Base-by-base conservation (phyloP, 2,329 filamentous ascomycete species). In the Paecilomyces sp. region DNA sequence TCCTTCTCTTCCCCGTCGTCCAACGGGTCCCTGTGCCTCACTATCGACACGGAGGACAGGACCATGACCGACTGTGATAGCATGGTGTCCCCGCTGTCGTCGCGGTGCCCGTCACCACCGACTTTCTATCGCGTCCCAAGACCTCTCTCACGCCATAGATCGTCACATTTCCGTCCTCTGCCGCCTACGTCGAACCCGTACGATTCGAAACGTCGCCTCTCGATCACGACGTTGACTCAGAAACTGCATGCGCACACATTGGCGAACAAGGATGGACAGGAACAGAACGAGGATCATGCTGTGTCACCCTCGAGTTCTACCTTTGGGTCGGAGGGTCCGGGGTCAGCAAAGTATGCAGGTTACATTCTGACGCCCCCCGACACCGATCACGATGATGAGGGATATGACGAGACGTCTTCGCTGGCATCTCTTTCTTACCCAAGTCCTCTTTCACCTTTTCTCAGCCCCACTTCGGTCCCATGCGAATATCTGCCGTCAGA, bases 381-480 rank as follows among this genome's bases (percentile, higher is more conserved):
- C 59, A 74, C 71, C 22, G 73, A 75, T 61, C 70, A 70, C n/a
- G 72, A 74, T 54, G 71, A 74, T n/a, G 70, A 73, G 47, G 67
- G 69, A 51, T 68, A 65, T 31, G 66, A 65, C 62, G 79, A 79
- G 71, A 88, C 85, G 55, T 78, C 78, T 4, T 79, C 75, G 60
- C 93, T 82, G 66, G 85, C 80, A 65, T 86, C 81, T 61, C 88
- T 90, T 59, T 86, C 85, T 64, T 77, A 61, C 1, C 60, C 65
- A 2, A 60, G 62, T 9, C 69, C 62, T 56, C 68, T 64, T 65
- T 70, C 62, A 18, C 71, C 61, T 1, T 67, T 66, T 18, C 55
- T 68, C n/a, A 70, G 66, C 24, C 69, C 71, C 1, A 72, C 70
- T 0, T 73, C 66, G 24, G 66, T 66, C 3, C 71, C 71, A 2